These are phyloP conservation scores for grape (Vitis vinifera) DNA, from an alignment of 164 flowering plant species.

Conservation along the genomic window ASM3070453v1 NC_081805.1:8301001-8301500, in stretches of 20 bases:
- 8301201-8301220: slow-evolving; percentile 45
- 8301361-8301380: slow-evolving; percentile 37
- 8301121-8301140: slow-evolving; percentile 51
- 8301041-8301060: slow-evolving; percentile 53
- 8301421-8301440: slow-evolving; percentile 22
- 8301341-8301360: slow-evolving; percentile 51
- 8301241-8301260: slow-evolving; percentile 35
- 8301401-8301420: slow-evolving; percentile 29
- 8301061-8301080: slow-evolving; percentile 44
- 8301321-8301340: slow-evolving; percentile 39
- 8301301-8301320: slow-evolving; percentile 34
- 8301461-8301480: slow-evolving; percentile 56
- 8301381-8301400: slow-evolving; percentile 39
- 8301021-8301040: slow-evolving; percentile 45
- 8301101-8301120: slow-evolving; percentile 48
- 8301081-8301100: slow-evolving; percentile 48
- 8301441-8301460: slow-evolving; percentile 50
- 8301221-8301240: slow-evolving; percentile 44
- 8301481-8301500: slow-evolving; percentile 20
- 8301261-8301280: slow-evolving; percentile 45
- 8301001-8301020: slow-evolving; percentile 52
- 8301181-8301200: slow-evolving; percentile 64
- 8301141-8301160: slow-evolving; percentile 56
- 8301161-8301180: slow-evolving; percentile 44
- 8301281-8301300: slow-evolving; percentile 42